These are phyloP conservation scores for Musa schizocarpa DNA, from an alignment of 176 grass and related monocot genomes.

Conservation along the genomic window DNA sequence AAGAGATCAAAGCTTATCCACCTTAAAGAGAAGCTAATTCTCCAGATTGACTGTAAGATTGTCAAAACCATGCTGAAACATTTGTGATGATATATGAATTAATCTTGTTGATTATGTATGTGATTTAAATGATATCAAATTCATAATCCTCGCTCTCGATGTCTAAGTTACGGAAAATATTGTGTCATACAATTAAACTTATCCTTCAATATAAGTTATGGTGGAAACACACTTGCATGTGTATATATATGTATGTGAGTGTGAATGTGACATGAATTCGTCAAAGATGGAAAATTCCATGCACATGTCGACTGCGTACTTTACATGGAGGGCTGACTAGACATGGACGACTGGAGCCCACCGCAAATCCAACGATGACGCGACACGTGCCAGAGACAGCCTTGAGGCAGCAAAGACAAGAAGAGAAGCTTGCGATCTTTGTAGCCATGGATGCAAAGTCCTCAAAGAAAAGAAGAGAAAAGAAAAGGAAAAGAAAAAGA, in stretches of 20 bases:
- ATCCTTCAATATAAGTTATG: background rate
- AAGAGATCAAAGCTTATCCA: no score
- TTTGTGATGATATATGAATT: no score
- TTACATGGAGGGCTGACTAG: background rate
- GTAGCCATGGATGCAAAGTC: conserved; percentile 43
- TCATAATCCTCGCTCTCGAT: background rate
- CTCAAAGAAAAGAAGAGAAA: background rate
- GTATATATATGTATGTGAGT: background rate
- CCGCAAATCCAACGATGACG: conserved; percentile 28
- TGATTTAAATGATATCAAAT: no score
- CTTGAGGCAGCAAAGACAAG: conserved; percentile 43
- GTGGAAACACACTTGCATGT: background rate
- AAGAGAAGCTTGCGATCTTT: conserved; percentile 63
- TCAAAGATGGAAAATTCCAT: background rate
- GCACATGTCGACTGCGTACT: background rate
- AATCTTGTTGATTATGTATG: no score
- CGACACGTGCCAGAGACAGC: conserved; percentile 18
- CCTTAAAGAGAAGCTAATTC: no score
- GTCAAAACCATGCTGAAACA: no score
- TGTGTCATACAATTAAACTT: background rate
- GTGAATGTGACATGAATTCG: background rate
- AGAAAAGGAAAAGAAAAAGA: background rate
- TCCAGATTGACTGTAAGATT: no score
- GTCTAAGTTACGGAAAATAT: background rate
- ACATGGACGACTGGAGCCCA: conserved; percentile 19